Evolutionary conservation across 352 stramenopile genomes (phyloP), one percentile per base, ranked within the genome.

Genomic region (Pilasporangium apinafurcum): DNA sequence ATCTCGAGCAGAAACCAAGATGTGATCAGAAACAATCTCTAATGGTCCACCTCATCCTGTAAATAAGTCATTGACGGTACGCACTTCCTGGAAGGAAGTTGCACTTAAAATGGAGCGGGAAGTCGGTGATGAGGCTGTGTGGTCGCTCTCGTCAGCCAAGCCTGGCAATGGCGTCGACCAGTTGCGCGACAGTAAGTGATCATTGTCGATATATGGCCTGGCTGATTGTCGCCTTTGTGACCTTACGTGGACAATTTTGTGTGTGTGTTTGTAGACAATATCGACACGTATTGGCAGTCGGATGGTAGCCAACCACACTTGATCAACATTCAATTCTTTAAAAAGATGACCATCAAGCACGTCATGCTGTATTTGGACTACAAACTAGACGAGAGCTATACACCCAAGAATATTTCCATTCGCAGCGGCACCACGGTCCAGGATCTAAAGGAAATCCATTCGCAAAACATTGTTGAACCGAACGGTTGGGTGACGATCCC

Each of bases 221-320:
- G 18, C 16, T 51, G 20, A 17, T 7, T 20, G 32, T 27, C 16
- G 16, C 16, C 35, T 10, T 33, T 16, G 13, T 36, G 17, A 17
- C 13, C 31, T 48, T 22, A 22, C 2, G 8, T 16, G 8, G 4
- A 17, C 20, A 34, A 8, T 16, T 12, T 9, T 7, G 6, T 18
- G 32, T 18, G 4, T 8, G 17, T 4, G 6, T 37, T 18, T 12
- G 9, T 26, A 93, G 85, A 97, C 48, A 97, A 82, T 51, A 65
- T 94, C 27, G 93, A 99, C 53, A 99, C 95, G 5, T 99, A 99
- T 59, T 99, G 96, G 96, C 96, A 99, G 62, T 97, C 83, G 46
- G 83, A 95, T 49, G 83, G 83, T 29, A 60, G 76, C 14, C 95
- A 98, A 62, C 96, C 96, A 21, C 96, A 99, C 56, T 72, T 96